Percentiles rank a stretch among this genome's conserved stretches.
Evolutionary conservation across 495 filamentous ascomycete genomes (phyloP).

Genomic region (Neurospora sp.): DNA sequence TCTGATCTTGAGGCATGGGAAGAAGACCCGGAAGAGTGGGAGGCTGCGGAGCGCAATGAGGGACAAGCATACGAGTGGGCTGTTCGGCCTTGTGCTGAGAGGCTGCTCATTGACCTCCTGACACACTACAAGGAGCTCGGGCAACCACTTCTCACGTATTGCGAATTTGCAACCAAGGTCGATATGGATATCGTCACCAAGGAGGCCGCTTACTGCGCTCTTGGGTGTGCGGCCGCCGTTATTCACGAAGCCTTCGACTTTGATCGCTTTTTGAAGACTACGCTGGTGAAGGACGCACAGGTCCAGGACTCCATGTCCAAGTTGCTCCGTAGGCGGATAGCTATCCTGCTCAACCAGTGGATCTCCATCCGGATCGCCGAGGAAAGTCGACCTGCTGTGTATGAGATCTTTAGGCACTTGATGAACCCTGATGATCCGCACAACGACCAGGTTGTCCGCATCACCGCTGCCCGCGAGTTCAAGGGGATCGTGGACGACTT

Average conservation of each 20-base stretch:
- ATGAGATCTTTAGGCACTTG: slow-evolving; percentile 83
- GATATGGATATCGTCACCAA: slow-evolving; percentile 66
- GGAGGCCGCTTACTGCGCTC: slow-evolving; percentile 86
- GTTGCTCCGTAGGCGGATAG: slow-evolving; percentile 77
- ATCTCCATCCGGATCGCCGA: slow-evolving; percentile 60
- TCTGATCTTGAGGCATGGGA: slow-evolving; percentile 84
- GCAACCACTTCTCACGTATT: slow-evolving; percentile 67
- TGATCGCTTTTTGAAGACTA: slow-evolving; percentile 62
- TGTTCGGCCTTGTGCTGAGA: slow-evolving; percentile 82
- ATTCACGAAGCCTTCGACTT: slow-evolving; percentile 65
- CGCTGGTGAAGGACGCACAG: slow-evolving; percentile 70
- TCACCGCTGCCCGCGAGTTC: slow-evolving; percentile 81
- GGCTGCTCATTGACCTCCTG: slow-evolving; percentile 83
- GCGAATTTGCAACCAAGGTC: slow-evolving; percentile 59
- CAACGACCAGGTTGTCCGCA: slow-evolving; percentile 87
- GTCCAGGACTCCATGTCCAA: slow-evolving; percentile 66
- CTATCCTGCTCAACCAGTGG: slow-evolving; percentile 86
- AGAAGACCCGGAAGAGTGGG: slow-evolving; percentile 89
- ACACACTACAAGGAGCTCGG: slow-evolving; percentile 74
- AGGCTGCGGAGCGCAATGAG: slow-evolving; percentile 67
- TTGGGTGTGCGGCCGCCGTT: slow-evolving; percentile 76
- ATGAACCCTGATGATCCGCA: slow-evolving; percentile 62
- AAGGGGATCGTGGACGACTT: slow-evolving; percentile 70
- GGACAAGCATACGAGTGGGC: slow-evolving; percentile 80
- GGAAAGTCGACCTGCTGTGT: slow-evolving; percentile 59